Evolutionary conservation across 331 rosid species (phyloP).

Genomic region (Pyrus hybrid): DNA sequence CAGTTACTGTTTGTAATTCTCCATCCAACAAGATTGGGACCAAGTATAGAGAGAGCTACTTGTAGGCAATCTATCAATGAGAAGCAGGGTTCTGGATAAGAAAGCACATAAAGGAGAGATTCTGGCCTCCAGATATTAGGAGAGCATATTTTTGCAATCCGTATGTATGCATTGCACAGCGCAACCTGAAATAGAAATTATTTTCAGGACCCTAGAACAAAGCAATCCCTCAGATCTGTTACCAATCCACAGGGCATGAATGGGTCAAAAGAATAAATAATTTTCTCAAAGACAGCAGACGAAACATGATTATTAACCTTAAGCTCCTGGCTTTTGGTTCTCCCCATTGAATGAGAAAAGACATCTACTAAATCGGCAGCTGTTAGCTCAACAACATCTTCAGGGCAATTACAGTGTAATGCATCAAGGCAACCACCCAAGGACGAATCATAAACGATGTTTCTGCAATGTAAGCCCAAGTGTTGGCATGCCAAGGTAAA

Average conservation of each 20-base stretch:
- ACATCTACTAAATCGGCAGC: slow-evolving; percentile 61
- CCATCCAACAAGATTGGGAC: slow-evolving; percentile 58
- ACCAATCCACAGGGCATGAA: slow-evolving; percentile 14
- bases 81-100: slow-evolving; percentile 50
- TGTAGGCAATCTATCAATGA: slow-evolving; percentile 68
- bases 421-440: slow-evolving; percentile 75
- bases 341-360: slow-evolving; percentile 52
- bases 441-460: slow-evolving; percentile 61
- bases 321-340: slow-evolving; percentile 82
- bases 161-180: slow-evolving; percentile 61
- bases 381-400: slow-evolving; percentile 63
- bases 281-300: slow-evolving; percentile 13
- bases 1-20: slow-evolving; percentile 10
- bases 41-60: slow-evolving; percentile 64
- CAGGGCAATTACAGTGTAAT: slow-evolving; percentile 61
- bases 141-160: slow-evolving; percentile 67
- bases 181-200: slow-evolving; percentile 50
- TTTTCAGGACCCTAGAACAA: slow-evolving; percentile 18
- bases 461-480: slow-evolving; percentile 44
- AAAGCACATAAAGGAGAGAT: slow-evolving; percentile 52
- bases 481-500: slow-evolving; percentile 15
- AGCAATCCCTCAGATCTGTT: slow-evolving; percentile 17
- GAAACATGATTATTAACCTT: slow-evolving; percentile 53
- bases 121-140: slow-evolving; percentile 89
- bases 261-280: slow-evolving; percentile 6